Base-by-base conservation (phyloP, 441 rosid species). In the Corymbia citriodora region DNA sequence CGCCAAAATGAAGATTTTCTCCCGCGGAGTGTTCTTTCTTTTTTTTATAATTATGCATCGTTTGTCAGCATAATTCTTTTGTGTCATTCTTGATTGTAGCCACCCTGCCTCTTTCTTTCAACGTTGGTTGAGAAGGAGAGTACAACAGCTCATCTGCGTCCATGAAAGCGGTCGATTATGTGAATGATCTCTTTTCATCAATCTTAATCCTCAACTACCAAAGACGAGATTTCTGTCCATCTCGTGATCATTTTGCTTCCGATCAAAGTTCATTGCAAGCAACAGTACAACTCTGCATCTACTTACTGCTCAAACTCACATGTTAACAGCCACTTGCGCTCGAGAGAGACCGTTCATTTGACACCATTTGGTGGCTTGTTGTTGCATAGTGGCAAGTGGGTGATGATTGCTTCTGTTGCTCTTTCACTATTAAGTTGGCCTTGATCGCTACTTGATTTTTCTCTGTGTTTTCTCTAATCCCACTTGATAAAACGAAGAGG, bases 61-160 rank as follows among this genome's bases (percentile, higher is more conserved):
- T 79, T 45, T 79, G n/a, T 25, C 23, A 23, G 1, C 16, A 12
- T 79, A 23, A 79, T 23, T 45, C n/a, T 79, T 79, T 79, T 25
- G 85, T 13, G 85, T 79, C 79, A 70, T 70, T 12, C 85, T 79
- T 13, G 52, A 79, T 79, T 10, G 36, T 19, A 36, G 45, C 14
- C n/a, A 45, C 85, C 52, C 18, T 45, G 52, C 45, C 31, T 36
- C 10, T 18, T 18, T 87, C 45, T 45, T 87, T 55, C 59, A 59
- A 94, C 49, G 81, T 89, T 82, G 88, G n/a, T 89, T 89, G 90
- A 40, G 87, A 40, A 63, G 55, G 87, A 89, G 55, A 82, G 33
- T 25, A 12, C 15, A 19, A 55, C 88, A 89, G 90, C 87, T 89
- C 72, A 9, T 33, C 65, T 2, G 87, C 61, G 87, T 53, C 40